Base-by-base conservation (phyloP, 1,284 basidiomycete genomes). In the Ganoderma boninense region DNA sequence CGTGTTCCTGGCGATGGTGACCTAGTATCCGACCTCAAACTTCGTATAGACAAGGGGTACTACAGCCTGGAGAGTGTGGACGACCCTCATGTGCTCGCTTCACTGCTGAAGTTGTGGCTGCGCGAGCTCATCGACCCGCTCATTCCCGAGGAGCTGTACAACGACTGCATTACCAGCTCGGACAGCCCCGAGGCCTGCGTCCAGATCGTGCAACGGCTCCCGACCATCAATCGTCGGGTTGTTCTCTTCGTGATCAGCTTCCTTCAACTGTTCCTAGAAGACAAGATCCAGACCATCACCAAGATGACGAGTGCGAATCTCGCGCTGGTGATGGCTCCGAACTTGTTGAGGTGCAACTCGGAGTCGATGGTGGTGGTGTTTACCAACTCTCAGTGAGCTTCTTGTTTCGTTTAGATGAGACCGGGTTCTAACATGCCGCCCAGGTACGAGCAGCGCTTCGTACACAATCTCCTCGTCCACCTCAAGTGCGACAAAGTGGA, bases 81-180 rank as follows among this genome's bases (percentile, higher is more conserved):
- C 73, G 95, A 97, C 78, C 94, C 95, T 0, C 92, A 97, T 76
- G 92, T 97, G 62, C 90, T 95, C 1, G 95, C 95, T 5, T 95
- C 93, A 2, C 84, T 97, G 61, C 87, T 97, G 82, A 97, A 98
- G 83, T 87, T 97, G 10, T 98, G 95, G 95, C 86, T 97, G 16
- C 89, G 96, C 61, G 96, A 98, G 80, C 88, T 97, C 20, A 89
- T 91, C 76, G 93, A 96, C 74, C 96, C 96, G 14, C 86, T 97
- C 60, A 89, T 98, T 26, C 96, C 96, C 3, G 88, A 92, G 69
- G 93, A 95, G 80, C 84, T 95, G 84, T 95, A 95, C 83, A 94
- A 95, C 76, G 95, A 96, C 79, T 95, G 95, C 78, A 90, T 95
- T 66, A 88, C 89, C 32, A 87, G 88, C 68, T 87, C 93, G 4